Evolutionary conservation across 108 stramenopile species (phyloP).

Genomic region (Cylindrotheca closterium): DNA sequence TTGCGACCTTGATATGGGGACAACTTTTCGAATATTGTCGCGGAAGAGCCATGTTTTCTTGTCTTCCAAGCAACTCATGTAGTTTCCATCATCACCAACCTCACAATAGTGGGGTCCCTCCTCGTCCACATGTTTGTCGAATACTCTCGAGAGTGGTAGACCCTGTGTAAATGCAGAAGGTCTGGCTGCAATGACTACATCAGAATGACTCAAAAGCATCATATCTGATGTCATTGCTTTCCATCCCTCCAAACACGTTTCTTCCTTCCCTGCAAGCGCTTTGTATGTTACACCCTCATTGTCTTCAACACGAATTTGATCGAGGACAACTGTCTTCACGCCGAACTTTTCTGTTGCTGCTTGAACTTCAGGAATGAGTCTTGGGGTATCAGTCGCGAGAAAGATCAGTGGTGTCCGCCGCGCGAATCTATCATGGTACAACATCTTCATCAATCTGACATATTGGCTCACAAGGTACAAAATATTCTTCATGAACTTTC

Average conservation of each 20-base stretch:
- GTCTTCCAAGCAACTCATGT: constrained; percentile 38
- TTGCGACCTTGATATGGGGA: neutral
- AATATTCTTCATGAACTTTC: neutral
- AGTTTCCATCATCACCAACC: constrained; percentile 29
- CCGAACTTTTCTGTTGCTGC: constrained; percentile 17
- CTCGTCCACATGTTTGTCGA: constrained; percentile 20
- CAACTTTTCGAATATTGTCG: constrained; percentile 13
- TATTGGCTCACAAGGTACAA: neutral
- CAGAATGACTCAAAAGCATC: constrained; percentile 42
- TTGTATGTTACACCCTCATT: constrained; percentile 39
- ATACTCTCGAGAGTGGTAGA: constrained; percentile 42
- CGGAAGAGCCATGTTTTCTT: constrained; percentile 41
- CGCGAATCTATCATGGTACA: neutral
- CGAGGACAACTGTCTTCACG: constrained; percentile 12
- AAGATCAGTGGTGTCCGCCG: constrained; percentile 35
- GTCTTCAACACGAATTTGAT: constrained; percentile 30
- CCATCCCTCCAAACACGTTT: constrained; percentile 42
- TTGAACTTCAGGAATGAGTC: constrained; percentile 31
- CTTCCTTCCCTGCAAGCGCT: constrained; percentile 18
- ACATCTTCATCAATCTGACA: neutral
- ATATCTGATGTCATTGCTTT: constrained; percentile 37
- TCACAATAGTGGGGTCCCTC: constrained; percentile 31
- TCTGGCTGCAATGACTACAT: constrained; percentile 45
- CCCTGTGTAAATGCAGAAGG: constrained; percentile 50
- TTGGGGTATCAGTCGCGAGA: constrained; percentile 49